These are phyloP conservation scores for Colletotrichum sublineola DNA, from an alignment of 2,329 filamentous ascomycete genomes.

Conservation along the genomic window DNA sequence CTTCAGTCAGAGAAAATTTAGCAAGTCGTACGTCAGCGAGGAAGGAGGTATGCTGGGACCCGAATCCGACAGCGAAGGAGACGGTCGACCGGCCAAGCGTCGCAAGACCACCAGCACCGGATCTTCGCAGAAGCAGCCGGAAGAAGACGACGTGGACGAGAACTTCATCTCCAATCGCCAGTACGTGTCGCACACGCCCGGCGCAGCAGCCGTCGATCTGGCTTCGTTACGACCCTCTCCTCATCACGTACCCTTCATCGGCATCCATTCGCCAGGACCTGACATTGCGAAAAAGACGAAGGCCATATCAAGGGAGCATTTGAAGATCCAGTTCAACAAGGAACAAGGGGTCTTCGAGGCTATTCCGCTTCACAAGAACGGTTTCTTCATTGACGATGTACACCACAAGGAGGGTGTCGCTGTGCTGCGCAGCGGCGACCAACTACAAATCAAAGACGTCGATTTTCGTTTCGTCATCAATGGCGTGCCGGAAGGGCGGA, in stretches of 20 bases:
- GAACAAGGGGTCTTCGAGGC: constrained; percentile 75
- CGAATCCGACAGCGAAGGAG: constrained; percentile 69
- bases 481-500: constrained; percentile 68
- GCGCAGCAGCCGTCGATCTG: constrained; percentile 71
- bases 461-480: constrained; percentile 78
- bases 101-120: constrained; percentile 61
- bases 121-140: constrained; percentile 54
- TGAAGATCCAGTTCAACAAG: constrained; percentile 79
- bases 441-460: constrained; percentile 80
- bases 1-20: constrained; percentile 66
- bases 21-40: constrained; percentile 76
- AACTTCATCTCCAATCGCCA: constrained; percentile 69
- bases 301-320: constrained; percentile 79
- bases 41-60: constrained; percentile 77
- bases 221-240: constrained; percentile 71
- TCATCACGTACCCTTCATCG: constrained; percentile 73
- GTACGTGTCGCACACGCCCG: constrained; percentile 71
- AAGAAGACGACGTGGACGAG: constrained; percentile 59
- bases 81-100: constrained; percentile 60
- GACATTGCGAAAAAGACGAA: constrained; percentile 74
- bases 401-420: constrained; percentile 69
- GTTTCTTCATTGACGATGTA: constrained; percentile 75
- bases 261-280: constrained; percentile 78
- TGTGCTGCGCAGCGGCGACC: constrained; percentile 72
- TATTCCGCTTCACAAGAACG: constrained; percentile 72